phyloP scores from a whole-genome alignment of 2,329 filamentous ascomycete genomes.

The Didymosphaeria variabile region DNA sequence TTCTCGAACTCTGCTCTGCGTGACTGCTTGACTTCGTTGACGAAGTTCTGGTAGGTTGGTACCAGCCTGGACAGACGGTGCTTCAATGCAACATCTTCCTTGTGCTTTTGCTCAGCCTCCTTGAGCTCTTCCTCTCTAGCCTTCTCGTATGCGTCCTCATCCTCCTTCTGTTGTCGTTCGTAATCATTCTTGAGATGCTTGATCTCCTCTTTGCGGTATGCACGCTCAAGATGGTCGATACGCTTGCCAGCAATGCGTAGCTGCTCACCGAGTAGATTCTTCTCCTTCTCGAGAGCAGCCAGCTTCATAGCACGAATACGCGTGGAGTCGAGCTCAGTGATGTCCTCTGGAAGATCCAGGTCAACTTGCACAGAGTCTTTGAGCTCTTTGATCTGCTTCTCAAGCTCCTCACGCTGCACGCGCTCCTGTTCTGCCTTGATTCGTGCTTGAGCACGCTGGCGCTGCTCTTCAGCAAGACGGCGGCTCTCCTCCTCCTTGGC shows the following conservation, averaged over 20 bases:
- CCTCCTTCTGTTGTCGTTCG: conserved; percentile 78
- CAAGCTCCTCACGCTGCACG: conserved; percentile 63
- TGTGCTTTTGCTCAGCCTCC: conserved; percentile 87
- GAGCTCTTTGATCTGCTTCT: conserved; percentile 93
- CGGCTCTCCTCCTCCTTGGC: conserved; percentile 89
- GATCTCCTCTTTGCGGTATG: conserved; percentile 92
- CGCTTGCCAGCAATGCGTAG: conserved; percentile 93
- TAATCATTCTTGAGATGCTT: conserved; percentile 92
- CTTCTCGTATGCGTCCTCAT: conserved; percentile 81
- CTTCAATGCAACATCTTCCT: conserved; percentile 91
- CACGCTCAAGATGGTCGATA: conserved; percentile 95
- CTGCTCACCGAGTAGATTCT: conserved; percentile 93
- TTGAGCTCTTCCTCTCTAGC: conserved; percentile 79
- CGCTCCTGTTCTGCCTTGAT: conserved; percentile 67
- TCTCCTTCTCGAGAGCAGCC: conserved; percentile 94
- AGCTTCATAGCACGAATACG: conserved; percentile 94
- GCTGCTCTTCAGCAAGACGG: conserved; percentile 90
- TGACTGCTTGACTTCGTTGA: conserved; percentile 81
- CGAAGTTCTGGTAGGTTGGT: conserved; percentile 84
- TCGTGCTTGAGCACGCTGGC: conserved; percentile 88
- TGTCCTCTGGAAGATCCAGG: conserved; percentile 81
- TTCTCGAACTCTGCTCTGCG: conserved; percentile 96
- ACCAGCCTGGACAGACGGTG: conserved; percentile 88
- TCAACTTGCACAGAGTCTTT: conserved; percentile 91
- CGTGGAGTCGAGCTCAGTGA: conserved; percentile 66